These are phyloP conservation scores for Rhodotorula sp. DNA, from an alignment of 1,284 basidiomycete species.

Conservation along the genomic window DNA sequence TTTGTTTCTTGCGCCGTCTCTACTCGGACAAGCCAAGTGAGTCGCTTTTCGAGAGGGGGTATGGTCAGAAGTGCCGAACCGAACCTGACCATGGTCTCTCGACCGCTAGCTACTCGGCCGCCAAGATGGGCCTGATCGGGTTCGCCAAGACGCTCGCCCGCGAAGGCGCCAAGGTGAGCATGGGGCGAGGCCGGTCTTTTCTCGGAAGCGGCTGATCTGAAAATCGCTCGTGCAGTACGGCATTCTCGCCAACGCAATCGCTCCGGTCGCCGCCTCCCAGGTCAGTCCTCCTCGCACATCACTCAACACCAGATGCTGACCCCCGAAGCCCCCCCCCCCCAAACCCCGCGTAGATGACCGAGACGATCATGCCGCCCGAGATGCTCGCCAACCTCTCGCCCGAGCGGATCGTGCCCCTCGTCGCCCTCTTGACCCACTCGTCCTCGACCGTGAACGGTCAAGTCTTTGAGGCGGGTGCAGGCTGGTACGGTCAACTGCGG, in stretches of 20 bases:
- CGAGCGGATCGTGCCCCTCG: conserved; percentile 89
- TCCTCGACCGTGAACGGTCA: conserved; percentile 70
- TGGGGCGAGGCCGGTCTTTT: too few species aligned
- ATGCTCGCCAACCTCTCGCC: conserved; percentile 92
- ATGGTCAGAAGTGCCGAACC: conserved; percentile 40
- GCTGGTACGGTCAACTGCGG: conserved; percentile 86
- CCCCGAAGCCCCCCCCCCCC: too few species aligned
- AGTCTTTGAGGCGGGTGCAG: conserved; percentile 92
- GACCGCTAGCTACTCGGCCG: conserved; percentile 54
- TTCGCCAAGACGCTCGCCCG: conserved; percentile 90
- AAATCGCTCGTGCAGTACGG: conserved; percentile 65
- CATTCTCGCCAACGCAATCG: conserved; percentile 83
- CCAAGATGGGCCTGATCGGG: conserved; percentile 76
- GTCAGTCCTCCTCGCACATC: too few species aligned
- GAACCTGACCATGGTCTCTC: conserved; percentile 52
- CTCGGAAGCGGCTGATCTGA: neutral
- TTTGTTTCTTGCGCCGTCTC: neutral
- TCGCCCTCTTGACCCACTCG: conserved; percentile 58
- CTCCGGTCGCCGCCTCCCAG: conserved; percentile 66
- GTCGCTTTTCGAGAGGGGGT: conserved; percentile 39
- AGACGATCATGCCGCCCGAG: conserved; percentile 88
- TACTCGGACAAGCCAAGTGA: conserved; percentile 17
- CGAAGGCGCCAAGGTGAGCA: conserved; percentile 42
- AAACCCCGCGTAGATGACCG: conserved; percentile 7
- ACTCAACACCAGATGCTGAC: too few species aligned